These are phyloP conservation scores for Rauvolfia tetraphylla DNA, from an alignment of 257 asterid genomes.

Conservation along the genomic window DNA sequence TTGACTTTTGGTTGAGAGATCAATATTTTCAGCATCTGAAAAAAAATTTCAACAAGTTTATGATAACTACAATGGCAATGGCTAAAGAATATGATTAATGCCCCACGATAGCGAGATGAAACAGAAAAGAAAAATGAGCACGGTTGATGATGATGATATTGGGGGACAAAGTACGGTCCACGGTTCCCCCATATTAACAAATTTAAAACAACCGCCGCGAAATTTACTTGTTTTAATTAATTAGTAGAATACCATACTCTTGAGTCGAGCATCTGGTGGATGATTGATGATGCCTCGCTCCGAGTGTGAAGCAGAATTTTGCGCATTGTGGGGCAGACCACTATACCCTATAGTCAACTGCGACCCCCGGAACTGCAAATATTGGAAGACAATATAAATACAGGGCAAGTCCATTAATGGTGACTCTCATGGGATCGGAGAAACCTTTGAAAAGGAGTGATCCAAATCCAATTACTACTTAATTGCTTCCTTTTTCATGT, in stretches of 20 bases:
- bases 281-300: not conserved
- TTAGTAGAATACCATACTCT: too few species aligned
- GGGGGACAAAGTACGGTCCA: conserved; percentile 4
- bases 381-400: conserved; percentile 8
- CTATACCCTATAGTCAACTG: conserved; percentile 13
- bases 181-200: not conserved
- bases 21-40: not conserved
- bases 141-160: not conserved
- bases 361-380: not conserved
- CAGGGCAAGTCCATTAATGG: conserved; percentile 1
- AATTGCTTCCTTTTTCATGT: not conserved
- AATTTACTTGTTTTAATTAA: not conserved
- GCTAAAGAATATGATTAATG: not conserved
- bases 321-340: conserved; percentile 16
- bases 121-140: not conserved
- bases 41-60: not conserved
- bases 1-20: too few species aligned
- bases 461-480: not conserved
- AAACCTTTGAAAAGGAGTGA: not conserved
- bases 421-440: not conserved
- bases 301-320: not conserved
- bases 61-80: not conserved
- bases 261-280: too few species aligned
- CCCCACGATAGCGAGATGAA: not conserved
- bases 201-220: not conserved